Base-by-base conservation (phyloP, 2,329 filamentous ascomycete genomes). In the Didymella lethalis region DNA sequence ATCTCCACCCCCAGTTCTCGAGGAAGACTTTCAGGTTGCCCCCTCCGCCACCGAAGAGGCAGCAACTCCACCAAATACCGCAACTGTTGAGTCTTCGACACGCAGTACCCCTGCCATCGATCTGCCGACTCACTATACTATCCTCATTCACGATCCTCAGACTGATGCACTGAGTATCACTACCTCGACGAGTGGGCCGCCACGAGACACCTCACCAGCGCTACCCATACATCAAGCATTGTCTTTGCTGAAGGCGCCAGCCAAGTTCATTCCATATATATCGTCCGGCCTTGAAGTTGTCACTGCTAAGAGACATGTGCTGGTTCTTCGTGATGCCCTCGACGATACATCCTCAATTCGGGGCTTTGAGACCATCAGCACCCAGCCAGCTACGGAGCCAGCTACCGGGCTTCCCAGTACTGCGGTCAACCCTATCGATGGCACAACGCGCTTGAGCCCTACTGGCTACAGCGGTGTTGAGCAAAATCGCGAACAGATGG, bases 361-460 rank as follows among this genome's bases (percentile, higher is more conserved):
- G 25, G 66, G 54, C 6, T 48, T 59, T 31, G 50, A 44, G 20
- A 58, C 38, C 7, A n/a, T 57, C 28, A 46, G 43, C 36, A 36
- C 18, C 8, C 43, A 32, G 7, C 3, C 51, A 2, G 6, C 36
- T 7, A 44, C 57, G 8, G 50, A 61, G 2, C 10, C 48, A 23
- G 10, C 32, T 3, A 4, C 45, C 11, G 48, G 45, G 11, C 10
- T n/a, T 32, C 40, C 18, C 52, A 58, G 46, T 34, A 51, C 14
- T 16, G 32, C 50, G 2, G 62, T 74, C 1, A 77, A 77, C n/a
- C 75, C 74, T 2, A 69, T 77, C 14, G 75, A 77, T 38, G 75
- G 74, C 18, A 77, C 74, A 0, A 65, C 72, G 1, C 66, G 71
- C 0, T 52, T 60, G 26, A 69, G 64, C 16, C 74, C 73, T 4